Conservation (phyloP, 1,284 basidiomycete genomes). For the Cryptococcus jaspeensis region DNA sequence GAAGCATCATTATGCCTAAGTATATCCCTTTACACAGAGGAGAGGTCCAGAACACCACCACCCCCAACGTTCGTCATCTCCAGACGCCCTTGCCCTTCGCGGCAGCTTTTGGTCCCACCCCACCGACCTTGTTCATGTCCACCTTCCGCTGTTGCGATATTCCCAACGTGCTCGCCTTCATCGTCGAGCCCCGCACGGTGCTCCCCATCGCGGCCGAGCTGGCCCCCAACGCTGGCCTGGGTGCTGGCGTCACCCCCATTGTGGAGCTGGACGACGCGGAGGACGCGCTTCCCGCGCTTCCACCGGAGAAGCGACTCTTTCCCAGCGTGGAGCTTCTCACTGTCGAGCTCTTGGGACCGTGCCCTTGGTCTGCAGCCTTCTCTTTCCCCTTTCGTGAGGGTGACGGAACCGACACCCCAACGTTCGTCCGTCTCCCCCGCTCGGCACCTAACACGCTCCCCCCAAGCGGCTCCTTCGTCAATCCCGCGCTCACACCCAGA, state of each 20-base stretch:
- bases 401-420: neutral
- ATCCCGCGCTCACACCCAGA: neutral
- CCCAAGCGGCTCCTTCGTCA: slow-evolving; percentile 2
- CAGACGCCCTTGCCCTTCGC: slow-evolving; percentile 15
- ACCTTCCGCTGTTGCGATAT: slow-evolving; percentile 8
- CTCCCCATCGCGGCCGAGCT: neutral
- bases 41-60: neutral
- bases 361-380: neutral
- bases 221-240: neutral
- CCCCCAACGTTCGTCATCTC: slow-evolving; percentile 13
- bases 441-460: slow-evolving; percentile 23
- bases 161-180: neutral
- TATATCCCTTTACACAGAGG: neutral
- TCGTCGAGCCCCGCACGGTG: neutral
- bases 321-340: slow-evolving; percentile 4
- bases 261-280: neutral
- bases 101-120: slow-evolving; percentile 17
- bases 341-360: neutral
- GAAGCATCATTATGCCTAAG: too few species aligned
- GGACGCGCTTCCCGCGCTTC: slow-evolving; percentile 8
- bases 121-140: slow-evolving; percentile 17
- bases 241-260: neutral
- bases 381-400: slow-evolving; percentile 10
- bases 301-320: slow-evolving; percentile 7
- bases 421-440: slow-evolving; percentile 22